Base-by-base conservation (phyloP, 2,329 filamentous ascomycete genomes). In the Nectriaceae sp. region DNA sequence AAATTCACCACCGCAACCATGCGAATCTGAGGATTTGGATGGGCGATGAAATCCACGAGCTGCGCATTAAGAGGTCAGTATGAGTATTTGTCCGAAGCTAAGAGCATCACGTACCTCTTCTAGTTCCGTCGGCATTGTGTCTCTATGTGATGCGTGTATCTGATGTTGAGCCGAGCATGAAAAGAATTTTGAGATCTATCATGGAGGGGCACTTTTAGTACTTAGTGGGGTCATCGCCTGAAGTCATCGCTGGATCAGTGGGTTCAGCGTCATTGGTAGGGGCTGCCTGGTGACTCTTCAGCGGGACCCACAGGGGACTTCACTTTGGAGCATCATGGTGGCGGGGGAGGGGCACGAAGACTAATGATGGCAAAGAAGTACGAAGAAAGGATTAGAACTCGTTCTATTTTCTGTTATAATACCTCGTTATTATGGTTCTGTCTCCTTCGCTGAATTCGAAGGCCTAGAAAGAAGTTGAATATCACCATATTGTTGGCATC, bases 41-140 rank as follows among this genome's bases (percentile, higher is more conserved):
- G 88, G 70, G 89, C 88, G 50, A 97, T 88, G 72, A 97, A 97
- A 68, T 91, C 90, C 53, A 97, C 90, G 45, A 96, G 84, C 90
- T 96, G 60, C 21, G 38, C n/a, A 37, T 24, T 40, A 52, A 51
- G 19, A n/a, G n/a, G n/a, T n/a, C n/a, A n/a, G n/a, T n/a, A n/a
- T n/a, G n/a, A n/a, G n/a, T n/a, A n/a, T n/a, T 29, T 13, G 13
- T 36, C 8, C 8, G 16, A 6, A 16, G n/a, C 16, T 36, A 16
- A 24, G 42, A 31, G n/a, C 36, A 46, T 53, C 15, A 10, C 36
- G 36, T 74, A 89, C 88, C 73, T 91, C 87, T 74, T 90, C 87
- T 38, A 91, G 69, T 74, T 91, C 87, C 37, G 85, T 85, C 45
- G 87, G 81, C 88, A 92, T 91, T 24, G 55, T 59, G 37, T 41